Percentiles rank a stretch among this genome's conserved stretches.
Conservation (phyloP, 257 asterid genomes). For the Petrea volubilis region DNA sequence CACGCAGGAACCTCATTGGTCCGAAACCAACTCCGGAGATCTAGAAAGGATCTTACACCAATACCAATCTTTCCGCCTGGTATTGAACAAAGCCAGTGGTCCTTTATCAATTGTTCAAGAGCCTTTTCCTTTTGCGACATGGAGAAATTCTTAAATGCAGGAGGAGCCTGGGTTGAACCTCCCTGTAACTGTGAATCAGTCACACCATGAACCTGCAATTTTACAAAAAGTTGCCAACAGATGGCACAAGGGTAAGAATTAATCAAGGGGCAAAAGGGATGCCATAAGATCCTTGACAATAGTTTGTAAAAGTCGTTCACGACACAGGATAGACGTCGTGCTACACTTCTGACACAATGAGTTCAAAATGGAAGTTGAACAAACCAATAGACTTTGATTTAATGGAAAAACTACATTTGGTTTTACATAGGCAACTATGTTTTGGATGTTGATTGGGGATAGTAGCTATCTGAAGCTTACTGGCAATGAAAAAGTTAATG, state of each 20-base stretch:
- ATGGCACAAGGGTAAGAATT: conserved; percentile 16
- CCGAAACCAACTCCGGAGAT: conserved; percentile 90
- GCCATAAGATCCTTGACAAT: conserved; percentile 5
- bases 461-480: no score
- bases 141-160: conserved; percentile 73
- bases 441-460: no score
- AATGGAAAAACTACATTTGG: neutral
- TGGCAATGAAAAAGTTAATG: no score
- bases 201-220: conserved; percentile 48
- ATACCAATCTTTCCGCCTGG: conserved; percentile 72
- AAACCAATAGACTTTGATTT: neutral
- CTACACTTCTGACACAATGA: conserved; percentile 7
- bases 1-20: conserved; percentile 78
- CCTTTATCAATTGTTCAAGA: conserved; percentile 66
- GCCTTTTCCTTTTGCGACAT: conserved; percentile 82
- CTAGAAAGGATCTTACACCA: conserved; percentile 88
- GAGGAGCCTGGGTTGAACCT: conserved; percentile 56
- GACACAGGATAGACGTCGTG: conserved; percentile 6
- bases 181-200: conserved; percentile 56
- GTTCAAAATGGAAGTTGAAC: conserved; percentile 11
- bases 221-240: conserved; percentile 6
- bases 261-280: neutral
- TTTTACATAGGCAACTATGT: neutral
- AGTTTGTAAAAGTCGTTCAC: neutral
- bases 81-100: conserved; percentile 74